phyloP scores from a whole-genome alignment of 2,329 filamentous ascomycete species.

The Venturia pyrina region DNA sequence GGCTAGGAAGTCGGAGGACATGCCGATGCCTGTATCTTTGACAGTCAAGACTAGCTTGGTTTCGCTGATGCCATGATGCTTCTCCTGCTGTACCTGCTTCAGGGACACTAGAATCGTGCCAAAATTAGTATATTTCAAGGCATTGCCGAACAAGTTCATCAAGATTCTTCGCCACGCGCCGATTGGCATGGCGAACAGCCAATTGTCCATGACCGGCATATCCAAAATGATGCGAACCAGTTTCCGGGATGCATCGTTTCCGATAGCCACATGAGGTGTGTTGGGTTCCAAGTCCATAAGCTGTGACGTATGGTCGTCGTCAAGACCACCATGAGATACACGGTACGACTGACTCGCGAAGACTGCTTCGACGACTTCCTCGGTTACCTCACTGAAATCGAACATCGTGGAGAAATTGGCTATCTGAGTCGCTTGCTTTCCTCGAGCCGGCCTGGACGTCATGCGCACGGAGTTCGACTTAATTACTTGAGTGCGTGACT shows the following conservation, averaged over 20 bases:
- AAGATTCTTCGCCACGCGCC: constrained; percentile 29
- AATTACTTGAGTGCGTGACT: constrained; percentile 16
- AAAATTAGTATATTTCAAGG: constrained; percentile 28
- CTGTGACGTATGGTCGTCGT: background rate
- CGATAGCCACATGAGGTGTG: background rate
- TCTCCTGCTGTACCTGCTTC: constrained; percentile 16
- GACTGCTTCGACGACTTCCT: constrained; percentile 10
- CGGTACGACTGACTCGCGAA: constrained; percentile 6
- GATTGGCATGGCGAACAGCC: constrained; percentile 27
- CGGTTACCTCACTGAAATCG: constrained; percentile 2
- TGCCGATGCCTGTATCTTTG: constrained; percentile 30
- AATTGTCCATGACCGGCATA: constrained; percentile 25
- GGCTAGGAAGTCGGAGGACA: constrained; percentile 29
- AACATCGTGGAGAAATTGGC: background rate
- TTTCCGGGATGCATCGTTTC: constrained; percentile 12
- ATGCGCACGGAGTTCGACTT: background rate
- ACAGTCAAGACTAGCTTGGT: constrained; percentile 24
- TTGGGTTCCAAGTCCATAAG: background rate
- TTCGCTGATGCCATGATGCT: background rate
- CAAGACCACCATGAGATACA: background rate
- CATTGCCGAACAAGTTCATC: constrained; percentile 31
- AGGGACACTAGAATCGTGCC: constrained; percentile 29
- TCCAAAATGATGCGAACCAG: constrained; percentile 25
- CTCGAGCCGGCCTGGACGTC: background rate
- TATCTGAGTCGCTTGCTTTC: background rate